Percentiles rank a stretch among this genome's conserved stretches.
These are phyloP conservation scores for Tricharina praecox DNA, from an alignment of 495 filamentous ascomycete genomes.

Conservation along the genomic window DNA sequence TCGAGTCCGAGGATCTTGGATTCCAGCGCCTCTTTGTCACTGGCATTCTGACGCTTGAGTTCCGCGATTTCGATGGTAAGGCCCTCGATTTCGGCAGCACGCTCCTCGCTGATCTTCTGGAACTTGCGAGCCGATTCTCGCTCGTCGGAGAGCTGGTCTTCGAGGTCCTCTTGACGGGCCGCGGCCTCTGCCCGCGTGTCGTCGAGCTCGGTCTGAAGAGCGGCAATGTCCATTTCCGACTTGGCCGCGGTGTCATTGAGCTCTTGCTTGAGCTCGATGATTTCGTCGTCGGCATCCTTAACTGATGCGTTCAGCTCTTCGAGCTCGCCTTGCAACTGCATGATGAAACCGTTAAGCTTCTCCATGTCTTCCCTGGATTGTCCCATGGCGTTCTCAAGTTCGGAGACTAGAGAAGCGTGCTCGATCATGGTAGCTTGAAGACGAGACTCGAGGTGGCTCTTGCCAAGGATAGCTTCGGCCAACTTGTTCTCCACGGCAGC, in stretches of 20 bases:
- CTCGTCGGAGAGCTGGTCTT: conserved; percentile 8
- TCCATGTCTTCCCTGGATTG: conserved; percentile 7
- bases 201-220: conserved; percentile 10
- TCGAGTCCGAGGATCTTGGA: conserved; percentile 9
- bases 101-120: conserved; percentile 6
- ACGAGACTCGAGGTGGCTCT: background rate
- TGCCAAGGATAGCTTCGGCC: background rate
- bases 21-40: conserved; percentile 5
- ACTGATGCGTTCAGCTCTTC: conserved; percentile 10
- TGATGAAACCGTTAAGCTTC: conserved; percentile 4
- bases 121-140: conserved; percentile 9
- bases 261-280: conserved; percentile 9
- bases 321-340: conserved; percentile 5
- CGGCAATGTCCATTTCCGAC: conserved; percentile 10
- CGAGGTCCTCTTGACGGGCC: conserved; percentile 7
- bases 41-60: conserved; percentile 10
- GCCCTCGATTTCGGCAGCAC: conserved; percentile 8
- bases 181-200: conserved; percentile 1
- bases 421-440: background rate
- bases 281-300: conserved; percentile 5
- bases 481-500: conserved; percentile 1
- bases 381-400: conserved; percentile 10
- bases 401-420: background rate
- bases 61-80: conserved; percentile 17
- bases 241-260: conserved; percentile 10